Evolutionary conservation across 345 rosid species (phyloP), one percentile per base, ranked within the genome.

Genomic region (Sapria himalayana): DNA sequence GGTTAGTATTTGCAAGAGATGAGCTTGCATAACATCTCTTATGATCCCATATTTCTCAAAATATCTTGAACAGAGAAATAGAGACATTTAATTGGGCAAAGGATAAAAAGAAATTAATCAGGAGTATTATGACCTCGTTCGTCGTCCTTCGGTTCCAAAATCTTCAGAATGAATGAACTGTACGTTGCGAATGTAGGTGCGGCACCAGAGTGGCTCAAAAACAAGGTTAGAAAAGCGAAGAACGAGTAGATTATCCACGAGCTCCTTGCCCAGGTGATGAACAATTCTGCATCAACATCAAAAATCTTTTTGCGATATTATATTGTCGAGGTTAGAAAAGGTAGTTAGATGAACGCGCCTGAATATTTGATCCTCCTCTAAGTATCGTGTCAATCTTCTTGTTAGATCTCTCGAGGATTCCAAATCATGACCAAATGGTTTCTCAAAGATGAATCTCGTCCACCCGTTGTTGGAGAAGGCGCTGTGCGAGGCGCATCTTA

Each of bases 221-320:
- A 85, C 75, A 60, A 81, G 96, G 60, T 81, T 85, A n/a, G 94
- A 77, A 65, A 78, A 85, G 3, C 94, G 81, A 57, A 85, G 96
- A 45, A 85, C 86, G 0, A 92, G 78, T 11, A 85, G 71, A 52
- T 85, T 85, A 70, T 81, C 94, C n/a, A 85, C 86, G 2, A 85
- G 81, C 60, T 85, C 94, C 56, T 85, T 81, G 12, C 96, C 96
- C 67, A 85, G 52, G 60, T 85, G 81, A 59, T 81, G 93, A 40
- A 80, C 84, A 57, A 85, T 80, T 73, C 93, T 85, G 59, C 5
- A 51, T n/a, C 20, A 43, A n/a, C 16, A 32, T 49, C 29, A 54
- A 14, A 24, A 5, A 16, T 14, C 5, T 34, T 37, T 33, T 11
- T 4, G 12, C 3, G 12, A 8, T n/a, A 13, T 15, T 9, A 20